Evolutionary conservation across 2,329 filamentous ascomycete species (phyloP).

Genomic region (Fusarium nygamai): DNA sequence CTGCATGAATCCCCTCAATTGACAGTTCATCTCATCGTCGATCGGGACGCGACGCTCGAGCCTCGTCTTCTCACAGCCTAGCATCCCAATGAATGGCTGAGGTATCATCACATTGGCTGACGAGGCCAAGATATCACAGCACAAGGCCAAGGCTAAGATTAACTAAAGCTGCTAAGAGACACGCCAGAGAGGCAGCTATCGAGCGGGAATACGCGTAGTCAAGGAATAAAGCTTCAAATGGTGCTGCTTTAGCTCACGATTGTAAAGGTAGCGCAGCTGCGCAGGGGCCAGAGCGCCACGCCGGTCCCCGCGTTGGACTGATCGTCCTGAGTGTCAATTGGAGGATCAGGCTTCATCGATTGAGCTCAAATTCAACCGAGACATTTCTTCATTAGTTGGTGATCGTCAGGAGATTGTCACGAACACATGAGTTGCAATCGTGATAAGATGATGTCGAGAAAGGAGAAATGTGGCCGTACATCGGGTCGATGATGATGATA

Average conservation of each 20-base stretch:
- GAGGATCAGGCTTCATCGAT: not conserved
- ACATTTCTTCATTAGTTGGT: constrained; percentile 8
- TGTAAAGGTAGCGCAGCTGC: constrained; percentile 27
- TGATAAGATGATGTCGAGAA: constrained; percentile 1
- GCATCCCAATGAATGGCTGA: constrained; percentile 3
- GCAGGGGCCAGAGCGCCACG: constrained; percentile 22
- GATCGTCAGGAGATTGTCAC: constrained; percentile 33
- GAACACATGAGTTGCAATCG: not conserved
- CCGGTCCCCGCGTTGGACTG: constrained; percentile 1
- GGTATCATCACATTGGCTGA: constrained; percentile 5
- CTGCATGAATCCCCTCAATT: constrained; percentile 1
- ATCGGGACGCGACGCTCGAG: constrained; percentile 16
- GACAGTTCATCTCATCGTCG: constrained; percentile 19
- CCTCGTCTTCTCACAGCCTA: constrained; percentile 4
- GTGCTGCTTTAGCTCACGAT: constrained; percentile 10
- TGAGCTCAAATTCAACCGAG: constrained; percentile 17
- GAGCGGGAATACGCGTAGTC: constrained; percentile 32
- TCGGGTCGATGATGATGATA: not conserved
- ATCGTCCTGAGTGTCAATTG: constrained; percentile 9
- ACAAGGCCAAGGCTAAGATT: not conserved
- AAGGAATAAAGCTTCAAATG: constrained; percentile 11
- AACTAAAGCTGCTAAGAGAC: constrained; percentile 6
- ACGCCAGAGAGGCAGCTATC: constrained; percentile 18
- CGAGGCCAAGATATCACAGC: constrained; percentile 5
- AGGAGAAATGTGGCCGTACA: not conserved